These are phyloP conservation scores for Thelonectria olida DNA, from an alignment of 2,329 filamentous ascomycete species.

Conservation along the genomic window DNA sequence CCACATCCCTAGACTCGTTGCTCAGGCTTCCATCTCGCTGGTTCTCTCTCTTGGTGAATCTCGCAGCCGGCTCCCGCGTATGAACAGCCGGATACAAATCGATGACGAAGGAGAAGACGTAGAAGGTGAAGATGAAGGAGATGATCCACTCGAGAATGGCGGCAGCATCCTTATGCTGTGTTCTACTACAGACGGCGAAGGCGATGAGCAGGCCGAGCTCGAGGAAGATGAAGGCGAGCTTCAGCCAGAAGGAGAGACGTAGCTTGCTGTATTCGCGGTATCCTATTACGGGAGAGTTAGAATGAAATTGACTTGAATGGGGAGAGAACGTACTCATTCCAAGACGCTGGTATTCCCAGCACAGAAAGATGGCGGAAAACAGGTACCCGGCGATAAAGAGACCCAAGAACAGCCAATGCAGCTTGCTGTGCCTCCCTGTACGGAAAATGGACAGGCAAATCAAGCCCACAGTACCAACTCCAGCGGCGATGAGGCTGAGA, in stretches of 20 bases:
- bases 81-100: constrained; percentile 84
- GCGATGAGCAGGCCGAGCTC: constrained; percentile 78
- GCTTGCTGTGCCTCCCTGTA: constrained; percentile 69
- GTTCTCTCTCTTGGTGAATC: constrained; percentile 42
- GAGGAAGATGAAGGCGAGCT: constrained; percentile 83
- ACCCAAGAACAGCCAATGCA: constrained; percentile 81
- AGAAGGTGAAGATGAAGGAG: constrained; percentile 86
- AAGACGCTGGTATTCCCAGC: constrained; percentile 88
- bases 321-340: constrained; percentile 67
- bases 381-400: constrained; percentile 91
- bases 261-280: constrained; percentile 81
- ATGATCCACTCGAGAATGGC: constrained; percentile 84
- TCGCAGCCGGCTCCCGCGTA: constrained; percentile 54
- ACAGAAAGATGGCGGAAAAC: constrained; percentile 86
- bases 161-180: constrained; percentile 66
- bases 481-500: constrained; percentile 72
- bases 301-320: not conserved
- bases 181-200: constrained; percentile 70
- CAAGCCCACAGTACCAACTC: constrained; percentile 80
- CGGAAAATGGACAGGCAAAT: constrained; percentile 89
- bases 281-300: constrained; percentile 49
- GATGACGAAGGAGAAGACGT: constrained; percentile 85
- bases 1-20: constrained; percentile 25
- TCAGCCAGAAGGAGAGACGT: constrained; percentile 84
- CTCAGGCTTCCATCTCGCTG: constrained; percentile 8